Base-by-base conservation (phyloP, 2,329 filamentous ascomycete genomes). In the Dactylonectria macrodidyma region DNA sequence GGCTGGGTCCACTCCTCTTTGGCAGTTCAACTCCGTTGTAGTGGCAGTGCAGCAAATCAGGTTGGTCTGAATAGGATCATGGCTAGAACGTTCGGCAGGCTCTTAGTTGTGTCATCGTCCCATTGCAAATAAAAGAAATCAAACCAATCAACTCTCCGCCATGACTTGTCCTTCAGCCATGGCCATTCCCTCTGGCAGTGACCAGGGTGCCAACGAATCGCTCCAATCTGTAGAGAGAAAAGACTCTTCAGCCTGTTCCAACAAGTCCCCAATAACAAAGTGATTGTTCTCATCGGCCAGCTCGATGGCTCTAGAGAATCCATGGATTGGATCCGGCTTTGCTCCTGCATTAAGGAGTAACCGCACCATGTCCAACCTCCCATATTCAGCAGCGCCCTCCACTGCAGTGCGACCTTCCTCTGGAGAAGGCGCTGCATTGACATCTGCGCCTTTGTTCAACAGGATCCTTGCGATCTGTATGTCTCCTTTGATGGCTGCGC, bases 361-460 rank as follows among this genome's bases (percentile, higher is more conserved):
- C 16, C 30, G 47, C 8, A 65, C 48, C 56, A 65, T 65, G 2
- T 65, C 62, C 9, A 60, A 47, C 48, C 62, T 65, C 12, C 62
- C 62, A 9, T 60, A 48, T 41, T 65, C 62, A 4, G 62, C 62
- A 1, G 62, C 62, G 4, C 62, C 62, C 22, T 65, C 62, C 5
- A 65, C n/a, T 5, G 56, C 62, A 5, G 56, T 55, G 48, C 62
- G 62, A 1, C 62, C 62, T 19, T 55, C 24, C 0, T 19, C 2
- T 1, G 5, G 10, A 2, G 56, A 16, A 16, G 47, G 26, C 0
- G 36, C 2, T 1, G 56, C 56, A 11, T 65, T 55, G 14, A 65
- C 26, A 2, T 52, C 1, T 5, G 56, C 62, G 1, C 10, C 7
- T 0, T 6, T n/a, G 0, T 4, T 11, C 8, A 60, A 14, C 0